Percentiles rank a stretch among this genome's conserved stretches.
These are phyloP conservation scores for Citrus sp. DNA, from an alignment of 345 rosid genomes.

Conservation along the genomic window DNA sequence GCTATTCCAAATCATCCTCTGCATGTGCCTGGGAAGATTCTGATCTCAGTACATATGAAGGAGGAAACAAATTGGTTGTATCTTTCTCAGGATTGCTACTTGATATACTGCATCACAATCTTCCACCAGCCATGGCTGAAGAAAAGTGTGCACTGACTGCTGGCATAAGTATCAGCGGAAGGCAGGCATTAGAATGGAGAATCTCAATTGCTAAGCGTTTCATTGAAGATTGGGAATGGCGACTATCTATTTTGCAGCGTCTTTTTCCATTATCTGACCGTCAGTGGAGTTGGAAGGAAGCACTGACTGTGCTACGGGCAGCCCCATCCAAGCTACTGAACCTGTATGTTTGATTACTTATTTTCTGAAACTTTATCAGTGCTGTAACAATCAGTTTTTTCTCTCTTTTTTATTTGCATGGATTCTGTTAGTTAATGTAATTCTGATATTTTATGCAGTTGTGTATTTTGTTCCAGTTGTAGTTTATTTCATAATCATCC, in stretches of 20 bases:
- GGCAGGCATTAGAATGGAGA: constrained; percentile 93
- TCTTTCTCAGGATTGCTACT: constrained; percentile 74
- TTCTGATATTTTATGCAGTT: neutral
- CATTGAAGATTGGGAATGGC: constrained; percentile 97
- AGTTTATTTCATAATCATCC: neutral
- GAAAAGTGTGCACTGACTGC: constrained; percentile 56
- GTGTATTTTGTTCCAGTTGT: neutral
- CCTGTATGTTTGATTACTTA: constrained; percentile 54
- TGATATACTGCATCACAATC: constrained; percentile 59
- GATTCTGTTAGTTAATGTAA: neutral
- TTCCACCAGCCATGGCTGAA: constrained; percentile 53
- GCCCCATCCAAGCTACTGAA: constrained; percentile 92
- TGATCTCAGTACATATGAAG: constrained; percentile 46
- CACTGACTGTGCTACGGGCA: constrained; percentile 78
- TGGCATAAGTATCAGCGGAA: constrained; percentile 48
- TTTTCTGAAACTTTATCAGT: constrained; percentile 1
- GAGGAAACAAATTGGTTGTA: constrained; percentile 66
- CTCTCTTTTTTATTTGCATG: constrained; percentile 1
- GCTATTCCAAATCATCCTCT: constrained; percentile 42
- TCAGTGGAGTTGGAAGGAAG: constrained; percentile 93
- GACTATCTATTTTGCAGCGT: constrained; percentile 83
- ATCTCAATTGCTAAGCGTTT: constrained; percentile 61
- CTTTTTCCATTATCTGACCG: constrained; percentile 88
- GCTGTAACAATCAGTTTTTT: constrained; percentile 4
- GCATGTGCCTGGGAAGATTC: constrained; percentile 39